Base-by-base conservation (phyloP, 177 flowering plant species). In the Vitis hybrid region DNA sequence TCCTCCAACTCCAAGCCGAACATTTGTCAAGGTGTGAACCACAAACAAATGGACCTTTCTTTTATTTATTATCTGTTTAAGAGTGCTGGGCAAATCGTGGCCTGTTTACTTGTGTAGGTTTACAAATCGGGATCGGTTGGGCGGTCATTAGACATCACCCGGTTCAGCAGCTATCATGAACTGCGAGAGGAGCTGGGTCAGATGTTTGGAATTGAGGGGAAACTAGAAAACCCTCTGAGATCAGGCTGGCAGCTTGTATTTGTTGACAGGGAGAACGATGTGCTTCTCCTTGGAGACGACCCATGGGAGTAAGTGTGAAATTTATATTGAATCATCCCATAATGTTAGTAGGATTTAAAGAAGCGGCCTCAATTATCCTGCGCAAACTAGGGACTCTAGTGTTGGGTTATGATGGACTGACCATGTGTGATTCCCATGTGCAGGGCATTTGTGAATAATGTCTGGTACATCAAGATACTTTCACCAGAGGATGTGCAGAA, bases 231-330 rank as follows among this genome's bases (percentile, higher is more conserved):
- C 91, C 95, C 97, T 81, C 82, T 72, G 77, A 94, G 98, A 94
- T 94, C 98, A 94, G 97, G 97, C 97, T 92, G 98, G 97, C 98
- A 94, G 97, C 98, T 94, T 94, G 97, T 92, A 84, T 94, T 92
- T 65, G 97, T 94, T 58, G 97, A 94, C 97, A 83, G 94, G 91
- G 98, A 94, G 94, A 82, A 92, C 56, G 98, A 94, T 77, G 83
- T 90, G 24, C 97, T 94, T 89, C 98, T 94, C 90, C 94, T 94
- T 79, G 98, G 98, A 63, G 98, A 94, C 77, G 98, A 87, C 78
- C 97, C 98, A 2, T 92, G 98, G 98, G 88, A 88, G 97, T 92
- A 83, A 83, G 91, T 81, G 18, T 51, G 18, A 62, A 40, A 40
- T 40, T 40, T 40, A 40, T 40, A 40, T 40, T 40, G 46, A 40